phyloP scores from a whole-genome alignment of 257 asterid species.

The Capsicum rhomboideum region DNA sequence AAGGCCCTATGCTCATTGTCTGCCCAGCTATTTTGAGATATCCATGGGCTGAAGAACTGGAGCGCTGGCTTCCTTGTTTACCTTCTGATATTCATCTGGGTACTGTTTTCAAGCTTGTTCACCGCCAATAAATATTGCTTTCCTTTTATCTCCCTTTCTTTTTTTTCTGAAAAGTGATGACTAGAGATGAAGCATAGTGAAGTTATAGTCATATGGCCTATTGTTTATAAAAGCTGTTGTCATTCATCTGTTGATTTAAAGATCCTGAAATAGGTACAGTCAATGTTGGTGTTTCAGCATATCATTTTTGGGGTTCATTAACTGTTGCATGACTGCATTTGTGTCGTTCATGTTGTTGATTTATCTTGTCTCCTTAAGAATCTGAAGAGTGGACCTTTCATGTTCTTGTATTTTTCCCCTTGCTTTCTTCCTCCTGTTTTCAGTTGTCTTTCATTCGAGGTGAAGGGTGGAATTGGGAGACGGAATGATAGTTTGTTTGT shows the following conservation, averaged over 20 bases:
- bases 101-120: slow-evolving; percentile 17
- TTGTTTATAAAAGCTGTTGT: background rate
- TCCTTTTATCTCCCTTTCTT: background rate
- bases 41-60: slow-evolving; percentile 96
- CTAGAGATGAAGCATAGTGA: background rate
- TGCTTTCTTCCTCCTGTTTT: background rate
- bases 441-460: background rate
- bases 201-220: background rate
- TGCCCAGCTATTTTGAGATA: slow-evolving; percentile 92
- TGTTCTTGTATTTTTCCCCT: background rate
- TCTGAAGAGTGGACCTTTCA: background rate
- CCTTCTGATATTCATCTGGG: slow-evolving; percentile 95
- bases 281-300: background rate
- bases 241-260: background rate
- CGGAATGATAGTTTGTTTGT: background rate
- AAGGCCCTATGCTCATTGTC: slow-evolving; percentile 84
- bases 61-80: slow-evolving; percentile 89
- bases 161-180: background rate
- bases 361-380: background rate
- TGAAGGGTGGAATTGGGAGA: background rate
- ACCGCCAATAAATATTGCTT: background rate
- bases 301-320: background rate
- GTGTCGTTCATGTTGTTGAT: background rate
- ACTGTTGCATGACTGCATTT: background rate
- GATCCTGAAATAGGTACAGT: background rate